Evolutionary conservation across 306 rosid species (phyloP).

Genomic region (Spatholobus suberectus): DNA sequence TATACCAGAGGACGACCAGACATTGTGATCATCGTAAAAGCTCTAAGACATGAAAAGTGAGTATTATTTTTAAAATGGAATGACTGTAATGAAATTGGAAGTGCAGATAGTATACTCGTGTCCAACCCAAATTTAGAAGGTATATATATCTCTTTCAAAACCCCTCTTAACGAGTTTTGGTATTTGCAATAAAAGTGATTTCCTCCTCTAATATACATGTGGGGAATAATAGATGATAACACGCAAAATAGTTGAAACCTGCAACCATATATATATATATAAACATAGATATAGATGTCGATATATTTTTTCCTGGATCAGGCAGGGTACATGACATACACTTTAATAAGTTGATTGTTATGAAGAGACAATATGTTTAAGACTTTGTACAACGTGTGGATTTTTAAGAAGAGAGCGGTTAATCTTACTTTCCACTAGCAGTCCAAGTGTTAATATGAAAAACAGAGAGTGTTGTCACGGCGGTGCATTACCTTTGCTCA

Average conservation of each 20-base stretch:
- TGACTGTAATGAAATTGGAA: neutral
- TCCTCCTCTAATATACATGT: neutral
- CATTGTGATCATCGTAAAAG: neutral
- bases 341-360: conserved; percentile 8
- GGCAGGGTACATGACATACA: neutral
- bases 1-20: too few species aligned
- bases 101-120: too few species aligned
- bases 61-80: neutral
- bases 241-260: neutral
- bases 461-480: too few species aligned
- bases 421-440: too few species aligned
- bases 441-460: too few species aligned
- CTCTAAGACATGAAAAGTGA: neutral
- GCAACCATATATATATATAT: neutral
- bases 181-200: neutral
- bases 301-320: neutral
- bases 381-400: too few species aligned
- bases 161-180: neutral
- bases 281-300: too few species aligned
- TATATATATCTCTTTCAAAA: neutral
- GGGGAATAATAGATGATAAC: neutral
- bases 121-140: neutral
- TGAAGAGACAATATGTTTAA: too few species aligned
- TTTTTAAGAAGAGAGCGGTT: too few species aligned
- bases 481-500: conserved; percentile 74